Base-by-base conservation (phyloP, 208 protist species). In the Leishmania mexicana region DNA sequence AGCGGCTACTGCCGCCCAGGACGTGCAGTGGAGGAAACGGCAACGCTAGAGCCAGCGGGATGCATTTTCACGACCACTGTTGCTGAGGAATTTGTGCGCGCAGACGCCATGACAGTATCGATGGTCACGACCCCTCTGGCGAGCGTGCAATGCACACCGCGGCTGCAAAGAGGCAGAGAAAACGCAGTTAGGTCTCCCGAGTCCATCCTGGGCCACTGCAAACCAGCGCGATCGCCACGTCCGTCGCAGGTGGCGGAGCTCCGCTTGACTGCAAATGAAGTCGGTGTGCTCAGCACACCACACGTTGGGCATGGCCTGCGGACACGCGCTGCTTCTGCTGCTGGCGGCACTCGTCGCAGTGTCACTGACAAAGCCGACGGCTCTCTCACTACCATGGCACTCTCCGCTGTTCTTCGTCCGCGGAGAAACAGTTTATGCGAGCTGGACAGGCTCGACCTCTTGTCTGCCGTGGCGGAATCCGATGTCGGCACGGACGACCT, bases 321-420 rank as follows among this genome's bases (percentile, higher is more conserved):
- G 76, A 53, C 67, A 24, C 68, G 65, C 47, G 71, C 75, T 21
- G 40, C 65, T 17, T 47, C 65, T 58, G 42, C 75, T 64, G 6
- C 76, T 28, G 38, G 76, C 54, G 7, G 62, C 76, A 19, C 51
- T 8, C 74, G 53, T n/a, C 42, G 45, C 57, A 68, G 60, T 38
- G 21, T 8, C 38, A 35, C 60, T 1, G 60, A 67, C n/a, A 65
- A 42, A n/a, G 35, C 13, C 28, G 60, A 71, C 40, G 24, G 28
- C 21, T 79, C 76, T 70, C 47, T 85, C 11, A 85, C 82, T 21
- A 45, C 81, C 28, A 73, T 85, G 17, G 82, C 82, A n/a, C 64
- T 85, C 53, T 65, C 71, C 6, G 19, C 82, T 40, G 82, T 85
- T 10, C 72, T 81, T 6, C 76, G 54, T 19, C 45, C 51, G 19